Evolutionary conservation across 2,329 filamentous ascomycete species (phyloP), one percentile per base, ranked within the genome.

Genomic region (Monosporascus ibericus): DNA sequence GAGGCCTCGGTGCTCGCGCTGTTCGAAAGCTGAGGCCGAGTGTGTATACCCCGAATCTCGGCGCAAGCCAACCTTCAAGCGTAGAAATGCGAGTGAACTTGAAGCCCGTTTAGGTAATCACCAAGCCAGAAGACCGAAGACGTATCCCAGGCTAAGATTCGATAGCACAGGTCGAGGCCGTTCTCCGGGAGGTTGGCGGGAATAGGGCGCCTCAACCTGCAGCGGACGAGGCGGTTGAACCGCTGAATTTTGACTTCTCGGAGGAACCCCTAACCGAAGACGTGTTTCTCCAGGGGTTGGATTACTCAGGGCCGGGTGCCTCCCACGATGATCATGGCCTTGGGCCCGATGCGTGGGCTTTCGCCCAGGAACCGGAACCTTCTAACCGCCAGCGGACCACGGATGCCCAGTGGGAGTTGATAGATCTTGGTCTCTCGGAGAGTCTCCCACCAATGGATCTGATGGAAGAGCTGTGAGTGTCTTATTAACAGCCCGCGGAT

Each of bases 21-120:
- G 92, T 69, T 75, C 81, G 50, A 82, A 88, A 59, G 72, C 92
- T 47, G 80, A 84, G 49, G 84, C 86, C 66, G 85, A 89, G 50
- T 96, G 92, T 70, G 80, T 88, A 52, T 96, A 95, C 69, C 92
- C 95, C 55, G 90, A 95, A 71, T 88, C 91, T 52, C 80, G 91
- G 64, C 86, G 90, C 72, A 96, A 95, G 74, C 89, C 90, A 51
- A 88, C 90, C 5, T 87, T 89, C 20, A 96, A 95, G 74, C 79
- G 91, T 63, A 85, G 88, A 59, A 96, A 96, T 69, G 92, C 96
- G 56, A 94, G 88, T 73, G 87, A 94, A 66, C 75, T 96, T 52
- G 92, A 96, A 70, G 90, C 90, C 58, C 82, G 92, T 64, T 74
- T 96, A 66, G 88, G 89, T 94, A 82, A 59, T 75, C 47, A 52